Percentiles rank a stretch among this genome's conserved stretches.
Evolutionary conservation across 768 basidiomycete species (phyloP).

Genomic region (Tricholoma sp.): DNA sequence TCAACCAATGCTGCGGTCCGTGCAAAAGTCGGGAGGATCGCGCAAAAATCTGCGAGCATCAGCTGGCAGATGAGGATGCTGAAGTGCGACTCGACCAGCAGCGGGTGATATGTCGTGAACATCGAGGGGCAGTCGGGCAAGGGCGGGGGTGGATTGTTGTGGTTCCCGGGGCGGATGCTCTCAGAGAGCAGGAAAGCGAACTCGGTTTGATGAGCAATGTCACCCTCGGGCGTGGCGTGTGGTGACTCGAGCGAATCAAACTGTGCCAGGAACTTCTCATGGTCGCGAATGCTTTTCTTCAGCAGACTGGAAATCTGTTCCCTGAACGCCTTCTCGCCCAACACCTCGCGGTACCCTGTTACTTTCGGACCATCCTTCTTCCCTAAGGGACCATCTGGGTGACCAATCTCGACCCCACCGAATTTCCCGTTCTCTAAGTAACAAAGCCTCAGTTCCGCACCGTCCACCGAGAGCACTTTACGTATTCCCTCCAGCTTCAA

Average conservation of each 20-base stretch:
- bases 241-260: slow-evolving; percentile 69
- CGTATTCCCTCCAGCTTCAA: slow-evolving; percentile 65
- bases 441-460: slow-evolving; percentile 72
- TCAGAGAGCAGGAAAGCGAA: slow-evolving; percentile 69
- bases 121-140: slow-evolving; percentile 48
- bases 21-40: slow-evolving; percentile 58
- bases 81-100: slow-evolving; percentile 85
- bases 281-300: slow-evolving; percentile 77
- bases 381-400: slow-evolving; percentile 75
- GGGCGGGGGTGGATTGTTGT: slow-evolving; percentile 24
- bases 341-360: slow-evolving; percentile 54
- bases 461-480: slow-evolving; percentile 56
- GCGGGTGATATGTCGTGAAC: slow-evolving; percentile 87
- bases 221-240: slow-evolving; percentile 28
- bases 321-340: slow-evolving; percentile 51
- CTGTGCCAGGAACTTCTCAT: slow-evolving; percentile 78
- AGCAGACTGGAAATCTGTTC: slow-evolving; percentile 57
- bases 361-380: slow-evolving; percentile 52
- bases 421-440: slow-evolving; percentile 71
- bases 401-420: slow-evolving; percentile 83
- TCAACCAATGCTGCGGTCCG: slow-evolving; percentile 68
- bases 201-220: slow-evolving; percentile 52
- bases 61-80: slow-evolving; percentile 70
- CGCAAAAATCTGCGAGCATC: slow-evolving; percentile 71
- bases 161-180: slow-evolving; percentile 57